Evolutionary conservation across 2,329 filamentous ascomycete genomes (phyloP).

Genomic region (Trichoderma aggressivum): DNA sequence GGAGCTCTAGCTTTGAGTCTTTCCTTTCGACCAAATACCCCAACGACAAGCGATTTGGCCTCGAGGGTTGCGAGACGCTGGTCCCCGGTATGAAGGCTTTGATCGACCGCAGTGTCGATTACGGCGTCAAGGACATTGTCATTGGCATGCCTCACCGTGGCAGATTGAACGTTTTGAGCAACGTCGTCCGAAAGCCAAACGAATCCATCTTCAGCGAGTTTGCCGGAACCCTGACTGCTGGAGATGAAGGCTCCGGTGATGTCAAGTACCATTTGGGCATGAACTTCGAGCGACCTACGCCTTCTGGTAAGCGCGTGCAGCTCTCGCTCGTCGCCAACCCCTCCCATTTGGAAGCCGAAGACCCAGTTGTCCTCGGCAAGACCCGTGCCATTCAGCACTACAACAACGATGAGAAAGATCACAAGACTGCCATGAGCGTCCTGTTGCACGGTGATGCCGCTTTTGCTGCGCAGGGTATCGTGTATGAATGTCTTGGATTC

Average conservation of each 20-base stretch:
- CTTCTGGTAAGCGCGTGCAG: slow-evolving; percentile 98
- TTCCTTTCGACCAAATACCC: slow-evolving; percentile 98
- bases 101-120: slow-evolving; percentile 97
- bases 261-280: slow-evolving; percentile 99
- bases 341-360: slow-evolving; percentile 96
- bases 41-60: slow-evolving; percentile 98
- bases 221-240: slow-evolving; percentile 78
- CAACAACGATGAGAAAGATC: slow-evolving; percentile 91
- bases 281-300: slow-evolving; percentile 99
- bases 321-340: slow-evolving; percentile 97
- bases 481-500: slow-evolving; percentile 98
- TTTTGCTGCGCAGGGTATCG: slow-evolving; percentile 92
- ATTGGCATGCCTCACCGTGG: slow-evolving; percentile 99
- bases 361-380: slow-evolving; percentile 96
- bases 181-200: slow-evolving; percentile 98
- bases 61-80: slow-evolving; percentile 94
- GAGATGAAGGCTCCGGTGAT: slow-evolving; percentile 95
- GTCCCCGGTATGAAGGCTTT: slow-evolving; percentile 99
- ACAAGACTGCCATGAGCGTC: slow-evolving; percentile 89
- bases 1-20: slow-evolving; percentile 94
- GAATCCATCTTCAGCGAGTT: slow-evolving; percentile 99
- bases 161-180: slow-evolving; percentile 94
- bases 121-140: slow-evolving; percentile 97
- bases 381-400: slow-evolving; percentile 97
- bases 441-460: slow-evolving; percentile 96